Base-by-base conservation (phyloP, 2,329 filamentous ascomycete species). In the Pseudogymnoascus destructans region DNA sequence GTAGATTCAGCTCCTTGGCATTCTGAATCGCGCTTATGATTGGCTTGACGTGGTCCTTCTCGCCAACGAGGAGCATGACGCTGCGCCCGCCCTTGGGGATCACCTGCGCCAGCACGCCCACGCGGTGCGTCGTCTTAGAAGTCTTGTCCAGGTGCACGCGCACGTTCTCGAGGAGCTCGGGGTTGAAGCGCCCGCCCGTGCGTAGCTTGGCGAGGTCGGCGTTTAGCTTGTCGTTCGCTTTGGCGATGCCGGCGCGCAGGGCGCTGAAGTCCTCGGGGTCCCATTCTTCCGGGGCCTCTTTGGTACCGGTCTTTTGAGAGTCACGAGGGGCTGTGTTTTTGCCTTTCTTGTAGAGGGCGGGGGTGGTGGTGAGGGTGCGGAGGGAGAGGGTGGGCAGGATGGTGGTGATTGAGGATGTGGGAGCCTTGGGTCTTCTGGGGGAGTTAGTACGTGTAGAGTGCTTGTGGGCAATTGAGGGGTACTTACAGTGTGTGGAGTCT, bases 51-150 rank as follows among this genome's bases (percentile, higher is more conserved):
- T 81, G 77, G 75, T 80, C 79, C 65, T 81, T 77, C 65, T 87
- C 85, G 11, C 81, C 79, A 36, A 80, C 80, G 19, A 85, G 68
- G n/a, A 87, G 73, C 60, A 80, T 78, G 27, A 86, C 69, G 64
- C 75, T 75, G 58, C 83, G 71, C 9, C 83, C 76, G 23, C 77
- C 82, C 65, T 84, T 82, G 0, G 82, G 81, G 36, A 87, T 73
- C 13, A 87, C 80, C 66, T 86, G 84, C 2, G 83, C 84, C 59
- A 88, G 66, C 66, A 86, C 83, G 8, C 77, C 75, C 56, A 88
- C 64, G 61, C 72, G 75, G 55, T 79, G 74, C 1, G 70, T 78
- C 60, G 78, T 73, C 60, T 77, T 80, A 19, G 66, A 68, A 54
- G 70, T 73, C 59, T 83, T 80, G 60, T 72, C 74, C 54, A 84